phyloP scores from a whole-genome alignment of 2,329 filamentous ascomycete species.

The Proliferodiscus dingleyae region DNA sequence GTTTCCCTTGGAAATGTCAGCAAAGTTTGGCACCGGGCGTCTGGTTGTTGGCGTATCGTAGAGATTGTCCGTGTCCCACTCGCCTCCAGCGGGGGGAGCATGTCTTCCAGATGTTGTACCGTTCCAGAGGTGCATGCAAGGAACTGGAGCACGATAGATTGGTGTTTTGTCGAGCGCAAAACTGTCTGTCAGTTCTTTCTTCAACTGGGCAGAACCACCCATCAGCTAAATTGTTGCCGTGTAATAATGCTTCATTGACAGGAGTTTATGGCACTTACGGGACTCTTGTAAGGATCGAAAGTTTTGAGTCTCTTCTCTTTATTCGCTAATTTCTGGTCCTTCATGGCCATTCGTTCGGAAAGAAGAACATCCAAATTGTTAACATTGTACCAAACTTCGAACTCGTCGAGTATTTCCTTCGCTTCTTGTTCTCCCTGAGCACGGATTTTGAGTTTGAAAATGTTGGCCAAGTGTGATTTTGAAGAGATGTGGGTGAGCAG shows the following conservation, averaged over 20 bases:
- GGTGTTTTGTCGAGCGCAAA: constrained; percentile 14
- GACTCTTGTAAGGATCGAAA: constrained; percentile 3
- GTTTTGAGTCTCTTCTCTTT: constrained; percentile 21
- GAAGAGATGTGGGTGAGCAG: constrained; percentile 88
- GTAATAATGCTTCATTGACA: neutral
- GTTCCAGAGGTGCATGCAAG: constrained; percentile 30
- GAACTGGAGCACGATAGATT: constrained; percentile 27
- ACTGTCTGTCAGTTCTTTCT: constrained; percentile 14
- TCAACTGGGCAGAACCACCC: constrained; percentile 1
- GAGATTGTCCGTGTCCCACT: constrained; percentile 16
- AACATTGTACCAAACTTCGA: constrained; percentile 72
- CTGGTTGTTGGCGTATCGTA: constrained; percentile 28
- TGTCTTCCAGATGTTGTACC: constrained; percentile 8
- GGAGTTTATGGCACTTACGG: constrained; percentile 11
- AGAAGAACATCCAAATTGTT: constrained; percentile 69
- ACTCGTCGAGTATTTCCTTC: constrained; percentile 57
- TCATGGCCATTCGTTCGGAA: constrained; percentile 70
- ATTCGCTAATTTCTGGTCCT: constrained; percentile 59
- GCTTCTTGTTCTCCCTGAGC: constrained; percentile 63
- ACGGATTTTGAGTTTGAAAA: constrained; percentile 75
- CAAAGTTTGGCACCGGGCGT: constrained; percentile 24
- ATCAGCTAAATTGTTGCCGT: neutral
- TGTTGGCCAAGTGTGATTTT: constrained; percentile 82
- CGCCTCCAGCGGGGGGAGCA: constrained; percentile 7
- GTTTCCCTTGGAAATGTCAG: constrained; percentile 4